Base-by-base conservation (phyloP, 2,329 filamentous ascomycete genomes). In the Dryadomyces quercus-mongolicae region DNA sequence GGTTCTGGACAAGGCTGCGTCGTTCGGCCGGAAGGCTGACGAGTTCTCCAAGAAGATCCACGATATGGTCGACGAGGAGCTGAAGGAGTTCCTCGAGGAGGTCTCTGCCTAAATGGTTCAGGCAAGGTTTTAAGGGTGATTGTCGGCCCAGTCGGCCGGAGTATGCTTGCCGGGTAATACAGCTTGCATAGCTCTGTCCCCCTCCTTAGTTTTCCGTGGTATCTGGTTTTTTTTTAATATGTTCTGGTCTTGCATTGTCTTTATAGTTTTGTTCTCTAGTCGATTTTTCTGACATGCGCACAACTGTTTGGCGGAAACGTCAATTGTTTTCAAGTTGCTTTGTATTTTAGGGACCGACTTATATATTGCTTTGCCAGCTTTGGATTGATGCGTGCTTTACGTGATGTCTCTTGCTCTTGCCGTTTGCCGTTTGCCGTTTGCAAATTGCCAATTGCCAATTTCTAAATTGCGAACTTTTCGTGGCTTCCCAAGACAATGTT, bases 41-140 rank as follows among this genome's bases (percentile, higher is more conserved):
- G 75, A 81, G 73, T 68, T 84, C 59, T 76, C 78, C 58, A 72
- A 80, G 70, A 82, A 82, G 76, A 77, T 84, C 60, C 76, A 82
- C 63, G 70, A 80, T 59, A 66, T 81, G 40, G 75, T 84, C 52
- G 77, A 84, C 22, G 73, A 80, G 67, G 78, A 84, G 71, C 69
- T 84, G 48, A 70, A 77, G 67, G 72, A 78, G 64, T 79, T 84
- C 63, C 69, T 82, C 54, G 71, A 77, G 62, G 77, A 82, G 65
- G 60, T 80, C 49, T 59, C 60, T 48, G 63, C 60, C 51, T 73
- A 68, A 67, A 49, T n/a, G n/a, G 16, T 43, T 49, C 9, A 40
- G 31, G n/a, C 15, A 10, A 10, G 38, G 31, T 51, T 16, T 40
- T 40, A 12, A 12, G 36, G 36, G 36, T 40, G 15, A 40, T 40